Percentiles rank a stretch among this genome's conserved stretches.
These are phyloP conservation scores for Solanum pimpinellifolium DNA, from an alignment of 257 asterid genomes.

Conservation along the genomic window DNA sequence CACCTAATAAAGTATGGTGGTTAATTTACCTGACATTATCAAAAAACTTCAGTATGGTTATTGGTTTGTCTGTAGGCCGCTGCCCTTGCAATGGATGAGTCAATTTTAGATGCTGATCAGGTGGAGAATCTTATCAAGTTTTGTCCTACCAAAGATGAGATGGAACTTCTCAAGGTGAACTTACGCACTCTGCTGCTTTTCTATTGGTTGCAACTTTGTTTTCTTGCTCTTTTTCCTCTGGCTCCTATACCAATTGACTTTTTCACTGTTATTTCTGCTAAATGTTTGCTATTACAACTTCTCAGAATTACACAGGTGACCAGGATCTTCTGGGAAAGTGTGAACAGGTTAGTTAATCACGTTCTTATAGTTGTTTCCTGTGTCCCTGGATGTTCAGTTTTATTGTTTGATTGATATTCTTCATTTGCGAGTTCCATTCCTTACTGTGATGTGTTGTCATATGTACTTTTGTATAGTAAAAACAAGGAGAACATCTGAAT, in stretches of 20 bases:
- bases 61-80: conserved; percentile 55
- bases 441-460: background rate
- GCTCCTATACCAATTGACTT: background rate
- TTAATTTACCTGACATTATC: background rate
- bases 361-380: background rate
- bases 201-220: background rate
- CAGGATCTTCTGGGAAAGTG: conserved; percentile 85
- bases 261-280: background rate
- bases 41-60: background rate
- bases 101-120: conserved; percentile 95
- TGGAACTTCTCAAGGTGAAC: conserved; percentile 94
- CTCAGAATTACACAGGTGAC: conserved; percentile 82
- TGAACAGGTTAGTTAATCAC: conserved; percentile 61
- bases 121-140: conserved; percentile 93
- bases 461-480: background rate
- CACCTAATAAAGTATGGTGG: background rate
- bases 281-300: conserved; percentile 10
- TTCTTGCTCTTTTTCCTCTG: background rate
- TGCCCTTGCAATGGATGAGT: conserved; percentile 93
- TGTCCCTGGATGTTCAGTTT: background rate
- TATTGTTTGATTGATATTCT: background rate
- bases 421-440: background rate
- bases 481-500: background rate
- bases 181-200: background rate
- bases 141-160: conserved; percentile 98